phyloP scores from a whole-genome alignment of 169 alveolate species.

The Plasmodium ovale region DNA sequence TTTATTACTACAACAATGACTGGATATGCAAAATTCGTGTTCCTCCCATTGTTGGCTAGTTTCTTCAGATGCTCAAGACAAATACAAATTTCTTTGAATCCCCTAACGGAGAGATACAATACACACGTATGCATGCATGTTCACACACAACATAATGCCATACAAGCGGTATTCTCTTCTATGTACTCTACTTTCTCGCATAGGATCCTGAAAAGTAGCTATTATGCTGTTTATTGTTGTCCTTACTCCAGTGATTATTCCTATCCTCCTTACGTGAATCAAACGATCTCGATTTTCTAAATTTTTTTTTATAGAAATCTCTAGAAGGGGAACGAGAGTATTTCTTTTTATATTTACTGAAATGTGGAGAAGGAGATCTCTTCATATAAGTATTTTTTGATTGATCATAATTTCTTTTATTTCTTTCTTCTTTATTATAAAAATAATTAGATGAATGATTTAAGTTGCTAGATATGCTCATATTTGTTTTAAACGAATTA shows the following conservation, averaged over 20 bases:
- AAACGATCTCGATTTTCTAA: slow-evolving; percentile 31
- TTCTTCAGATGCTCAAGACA: too few relatives aligned
- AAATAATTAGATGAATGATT: slow-evolving; percentile 17
- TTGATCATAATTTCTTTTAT: slow-evolving; percentile 29
- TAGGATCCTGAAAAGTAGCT: background rate
- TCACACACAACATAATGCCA: too few relatives aligned
- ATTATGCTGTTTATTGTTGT: slow-evolving; percentile 11
- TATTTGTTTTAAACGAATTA: slow-evolving; percentile 22
- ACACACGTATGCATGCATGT: too few relatives aligned
- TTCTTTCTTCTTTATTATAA: slow-evolving; percentile 29
- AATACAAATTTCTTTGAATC: too few relatives aligned
- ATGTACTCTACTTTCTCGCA: background rate
- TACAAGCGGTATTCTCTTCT: too few relatives aligned
- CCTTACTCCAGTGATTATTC: slow-evolving; percentile 5
- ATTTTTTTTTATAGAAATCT: slow-evolving; percentile 33
- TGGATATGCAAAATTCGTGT: too few relatives aligned
- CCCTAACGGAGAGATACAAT: too few relatives aligned
- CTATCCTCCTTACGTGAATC: slow-evolving; percentile 21
- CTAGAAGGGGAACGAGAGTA: slow-evolving; percentile 45
- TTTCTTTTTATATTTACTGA: slow-evolving; percentile 46
- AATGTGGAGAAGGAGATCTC: slow-evolving; percentile 28
- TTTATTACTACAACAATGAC: too few relatives aligned
- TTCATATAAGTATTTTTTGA: background rate
- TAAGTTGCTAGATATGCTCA: background rate
- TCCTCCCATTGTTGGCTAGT: too few relatives aligned